Base-by-base conservation (phyloP, 352 stramenopile species). In the Phytopythium vexans region DNA sequence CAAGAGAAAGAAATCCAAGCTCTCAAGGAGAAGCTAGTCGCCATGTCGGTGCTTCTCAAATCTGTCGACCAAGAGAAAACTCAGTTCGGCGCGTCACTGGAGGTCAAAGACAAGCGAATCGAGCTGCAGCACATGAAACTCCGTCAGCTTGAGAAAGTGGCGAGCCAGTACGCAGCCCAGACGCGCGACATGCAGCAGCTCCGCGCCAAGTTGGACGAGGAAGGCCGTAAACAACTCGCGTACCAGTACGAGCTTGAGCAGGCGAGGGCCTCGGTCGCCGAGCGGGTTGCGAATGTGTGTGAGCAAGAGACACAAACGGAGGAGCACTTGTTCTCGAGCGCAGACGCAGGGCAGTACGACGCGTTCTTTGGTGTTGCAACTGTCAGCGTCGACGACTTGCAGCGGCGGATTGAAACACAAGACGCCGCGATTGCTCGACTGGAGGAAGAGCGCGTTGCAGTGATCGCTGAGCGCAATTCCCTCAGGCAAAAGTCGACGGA, bases 51-150 rank as follows among this genome's bases (percentile, higher is more conserved):
- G 41, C 58, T 85, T 31, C 45, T 90, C 1, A 86, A 86, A 54
- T 54, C 77, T n/a, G 67, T 68, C 1, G 77, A 86, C 3, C 75
- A 89, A 37, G 81, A 93, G 41, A 88, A 84, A n/a, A 59, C 63
- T 9, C 69, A 81, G 38, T 44, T 90, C 2, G 44, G 54, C 2
- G 64, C 68, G n/a, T 71, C 77, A 0, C 44, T 93, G 1, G 81
- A 89, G 49, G 70, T 90, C 3, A 93, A 92, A 54, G 77, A 93
- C 40, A 82, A 74, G 36, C 81, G 83, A 6, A 89, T 91, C 8
- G 81, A 90, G 39, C 60, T 72, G 1, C 78, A 89, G 27, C 74
- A 90, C 44, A 52, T 77, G 57, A 82, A 85, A 44, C 54, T 92
- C 27, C 60, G 60, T 2, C 77, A 90, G 49, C 52, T 93, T 14